phyloP scores from a whole-genome alignment of 352 stramenopile genomes.

The Phytophthora agathidicida region DNA sequence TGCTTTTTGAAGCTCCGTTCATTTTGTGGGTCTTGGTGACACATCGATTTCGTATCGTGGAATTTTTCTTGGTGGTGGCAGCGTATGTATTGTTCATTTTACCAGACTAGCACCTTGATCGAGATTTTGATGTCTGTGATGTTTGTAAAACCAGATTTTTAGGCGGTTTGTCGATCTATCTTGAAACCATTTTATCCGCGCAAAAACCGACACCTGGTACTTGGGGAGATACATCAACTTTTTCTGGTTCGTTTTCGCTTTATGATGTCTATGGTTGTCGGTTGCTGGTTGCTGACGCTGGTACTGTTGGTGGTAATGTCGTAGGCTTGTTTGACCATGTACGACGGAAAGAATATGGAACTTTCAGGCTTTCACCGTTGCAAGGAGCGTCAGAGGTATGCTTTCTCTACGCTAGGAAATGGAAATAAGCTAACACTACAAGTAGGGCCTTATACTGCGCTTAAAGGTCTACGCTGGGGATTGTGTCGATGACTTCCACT shows the following conservation, averaged over 20 bases:
- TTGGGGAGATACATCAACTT: conserved; percentile 90
- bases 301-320: background rate
- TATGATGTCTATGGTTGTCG: no score
- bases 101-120: background rate
- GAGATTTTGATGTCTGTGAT: background rate
- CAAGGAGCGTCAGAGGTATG: conserved; percentile 44
- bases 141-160: conserved; percentile 34
- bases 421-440: background rate
- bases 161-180: conserved; percentile 38
- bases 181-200: conserved; percentile 32
- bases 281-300: conserved; percentile 5
- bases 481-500: conserved; percentile 34
- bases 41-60: conserved; percentile 17
- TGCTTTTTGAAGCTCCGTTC: conserved; percentile 90
- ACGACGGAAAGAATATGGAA: conserved; percentile 91
- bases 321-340: conserved; percentile 67
- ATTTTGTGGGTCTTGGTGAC: conserved; percentile 60
- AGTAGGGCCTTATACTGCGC: conserved; percentile 27
- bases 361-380: conserved; percentile 88
- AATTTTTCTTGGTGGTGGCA: conserved; percentile 24
- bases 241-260: conserved; percentile 71
- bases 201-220: conserved; percentile 59
- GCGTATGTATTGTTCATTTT: conserved; percentile 28
- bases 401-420: background rate
- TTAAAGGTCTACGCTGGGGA: conserved; percentile 41